Percentiles rank a stretch among this genome's conserved stretches.
Evolutionary conservation across 139 green algal genomes (phyloP).

Genomic region (Coelastrella sp.): DNA sequence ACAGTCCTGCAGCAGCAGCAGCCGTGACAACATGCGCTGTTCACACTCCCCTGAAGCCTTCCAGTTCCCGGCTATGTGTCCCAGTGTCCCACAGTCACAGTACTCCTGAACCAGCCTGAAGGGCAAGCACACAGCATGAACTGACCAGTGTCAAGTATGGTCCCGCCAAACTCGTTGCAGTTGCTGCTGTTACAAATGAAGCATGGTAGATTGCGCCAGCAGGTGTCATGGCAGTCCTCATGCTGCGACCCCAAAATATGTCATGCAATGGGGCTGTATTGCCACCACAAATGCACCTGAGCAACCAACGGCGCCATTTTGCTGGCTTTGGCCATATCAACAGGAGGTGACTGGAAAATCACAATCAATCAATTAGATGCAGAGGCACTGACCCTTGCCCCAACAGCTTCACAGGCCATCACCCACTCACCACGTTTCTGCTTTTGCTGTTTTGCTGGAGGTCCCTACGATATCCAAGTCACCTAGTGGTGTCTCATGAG

Average conservation of each 20-base stretch:
- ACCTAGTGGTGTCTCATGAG: too few relatives aligned
- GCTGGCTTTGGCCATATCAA: too few relatives aligned
- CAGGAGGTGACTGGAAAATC: too few relatives aligned
- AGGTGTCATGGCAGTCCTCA: not conserved
- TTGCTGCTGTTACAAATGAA: not conserved
- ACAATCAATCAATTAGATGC: too few relatives aligned
- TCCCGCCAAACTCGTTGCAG: not conserved
- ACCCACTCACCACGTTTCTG: not conserved
- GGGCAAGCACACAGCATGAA: not conserved
- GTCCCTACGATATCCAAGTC: too few relatives aligned
- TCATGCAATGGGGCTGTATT: too few relatives aligned
- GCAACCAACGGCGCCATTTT: too few relatives aligned
- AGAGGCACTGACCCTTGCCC: not conserved
- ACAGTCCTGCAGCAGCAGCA: constrained; percentile 38
- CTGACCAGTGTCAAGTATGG: too few relatives aligned
- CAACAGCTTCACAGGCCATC: not conserved
- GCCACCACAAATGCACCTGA: too few relatives aligned
- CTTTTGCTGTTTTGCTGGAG: not conserved
- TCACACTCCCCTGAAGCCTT: not conserved
- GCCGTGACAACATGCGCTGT: not conserved
- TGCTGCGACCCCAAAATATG: too few relatives aligned
- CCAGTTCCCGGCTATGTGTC: not conserved
- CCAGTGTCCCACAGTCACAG: constrained; percentile 20
- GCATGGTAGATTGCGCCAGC: not conserved
- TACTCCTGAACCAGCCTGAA: constrained; percentile 29